Evolutionary conservation across 257 asterid species (phyloP), one percentile per base, ranked within the genome.

Genomic region (Fraxinus americana): DNA sequence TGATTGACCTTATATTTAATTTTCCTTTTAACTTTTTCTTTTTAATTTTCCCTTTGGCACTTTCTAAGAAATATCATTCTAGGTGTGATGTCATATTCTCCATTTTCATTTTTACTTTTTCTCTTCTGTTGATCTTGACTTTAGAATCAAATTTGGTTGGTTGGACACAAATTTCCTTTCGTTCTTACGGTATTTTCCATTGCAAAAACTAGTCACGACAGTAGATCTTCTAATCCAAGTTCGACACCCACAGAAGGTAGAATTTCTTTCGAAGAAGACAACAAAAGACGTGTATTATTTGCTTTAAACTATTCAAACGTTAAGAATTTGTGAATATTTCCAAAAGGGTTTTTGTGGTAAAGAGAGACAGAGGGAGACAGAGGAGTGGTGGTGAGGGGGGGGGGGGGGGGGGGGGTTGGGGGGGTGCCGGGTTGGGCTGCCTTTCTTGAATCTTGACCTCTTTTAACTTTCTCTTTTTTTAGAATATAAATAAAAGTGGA

Each of bases 361-460:
- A 75, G 43, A 61, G 32, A 73, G 79, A 39, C 45, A 10, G 3
- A 2, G 13, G 45, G 32, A 73, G 79, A 39, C 45, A 10, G 3
- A 2, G 13, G 45, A 2, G 45, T 65, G 19, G 39, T 67, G 5
- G 38, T 5, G 38, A 5, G 67, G 1, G 7, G 6, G 6, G 38
- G 38, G 38, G 38, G 63, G 17, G 39, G 73, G 5, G 38, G 38
- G 38, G 7, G 67, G 6, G 27, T 0, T 25, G 7, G 6, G 6
- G 43, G 9, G 11, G 12, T 71, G n/a, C 27, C 27, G 27, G 27
- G 27, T 25, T 25, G 79, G 73, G 71, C 43, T 45, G 78, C 84
- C 82, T 86, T 84, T 78, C 81, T 83, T 89, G 84, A 82, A 85
- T 90, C 86, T 82, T 81, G 88, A 90, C 82, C 82, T 79, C 83